Evolutionary conservation across 2,329 filamentous ascomycete species (phyloP).

Genomic region (Teratosphaeria viscida): DNA sequence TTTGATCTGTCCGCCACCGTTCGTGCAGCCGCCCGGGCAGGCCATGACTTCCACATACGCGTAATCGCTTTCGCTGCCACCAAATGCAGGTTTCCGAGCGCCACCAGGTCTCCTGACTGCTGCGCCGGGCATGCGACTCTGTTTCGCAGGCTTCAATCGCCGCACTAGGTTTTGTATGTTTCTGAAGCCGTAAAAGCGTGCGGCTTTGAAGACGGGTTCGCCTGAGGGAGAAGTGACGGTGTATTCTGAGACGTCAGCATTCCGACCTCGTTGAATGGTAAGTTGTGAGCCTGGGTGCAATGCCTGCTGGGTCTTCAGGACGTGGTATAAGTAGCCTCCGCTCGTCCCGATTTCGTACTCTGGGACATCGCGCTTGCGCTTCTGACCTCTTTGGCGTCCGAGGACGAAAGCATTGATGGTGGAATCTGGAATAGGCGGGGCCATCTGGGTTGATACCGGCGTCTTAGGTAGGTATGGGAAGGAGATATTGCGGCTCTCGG

Average conservation of each 20-base stretch:
- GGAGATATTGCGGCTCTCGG: slow-evolving; percentile 65
- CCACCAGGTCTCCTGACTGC: slow-evolving; percentile 43
- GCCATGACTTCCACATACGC: slow-evolving; percentile 99
- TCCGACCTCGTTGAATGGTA: slow-evolving; percentile 64
- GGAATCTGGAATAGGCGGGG: slow-evolving; percentile 60
- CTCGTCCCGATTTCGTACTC: slow-evolving; percentile 59
- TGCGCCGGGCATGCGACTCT: slow-evolving; percentile 70
- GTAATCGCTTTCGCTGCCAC: slow-evolving; percentile 47
- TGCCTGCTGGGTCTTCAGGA: slow-evolving; percentile 64
- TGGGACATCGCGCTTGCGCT: slow-evolving; percentile 22
- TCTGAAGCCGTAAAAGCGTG: slow-evolving; percentile 91
- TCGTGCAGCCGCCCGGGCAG: slow-evolving; percentile 96
- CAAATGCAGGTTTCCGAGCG: slow-evolving; percentile 26
- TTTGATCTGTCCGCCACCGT: slow-evolving; percentile 92
- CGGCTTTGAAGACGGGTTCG: slow-evolving; percentile 57
- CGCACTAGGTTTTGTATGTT: slow-evolving; percentile 98
- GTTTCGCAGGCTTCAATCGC: slow-evolving; percentile 70
- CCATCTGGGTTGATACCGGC: slow-evolving; percentile 37
- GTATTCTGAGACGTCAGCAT: slow-evolving; percentile 86
- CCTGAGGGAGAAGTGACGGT: slow-evolving; percentile 45
- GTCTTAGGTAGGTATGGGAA: slow-evolving; percentile 61
- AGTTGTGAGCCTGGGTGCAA: slow-evolving; percentile 63
- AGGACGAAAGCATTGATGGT: slow-evolving; percentile 66
- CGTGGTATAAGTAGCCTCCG: slow-evolving; percentile 79
- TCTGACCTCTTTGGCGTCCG: slow-evolving; percentile 41